Evolutionary conservation across 2,329 filamentous ascomycete species (phyloP).

Genomic region (Parascedosporium putredinis): DNA sequence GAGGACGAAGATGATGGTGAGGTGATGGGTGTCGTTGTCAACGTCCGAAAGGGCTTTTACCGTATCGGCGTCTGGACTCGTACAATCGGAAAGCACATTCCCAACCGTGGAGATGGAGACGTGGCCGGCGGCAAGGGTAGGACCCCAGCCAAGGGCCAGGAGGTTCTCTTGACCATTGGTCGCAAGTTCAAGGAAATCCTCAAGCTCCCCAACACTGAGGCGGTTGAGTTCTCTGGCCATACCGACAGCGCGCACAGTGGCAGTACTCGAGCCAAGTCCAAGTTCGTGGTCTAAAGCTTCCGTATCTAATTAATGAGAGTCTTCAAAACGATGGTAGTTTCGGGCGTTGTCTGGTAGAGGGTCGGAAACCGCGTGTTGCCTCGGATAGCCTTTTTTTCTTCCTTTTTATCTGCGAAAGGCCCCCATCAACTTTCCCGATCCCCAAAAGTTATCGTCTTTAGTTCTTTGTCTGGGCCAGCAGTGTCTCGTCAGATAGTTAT

Average conservation of each 20-base stretch:
- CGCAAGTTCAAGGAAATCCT: constrained; percentile 87
- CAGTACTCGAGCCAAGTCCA: constrained; percentile 91
- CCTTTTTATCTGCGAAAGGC: neutral
- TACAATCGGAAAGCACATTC: constrained; percentile 77
- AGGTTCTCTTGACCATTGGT: constrained; percentile 76
- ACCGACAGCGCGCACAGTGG: constrained; percentile 87
- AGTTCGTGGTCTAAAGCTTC: constrained; percentile 63
- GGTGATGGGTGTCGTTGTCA: constrained; percentile 98
- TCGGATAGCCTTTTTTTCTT: neutral
- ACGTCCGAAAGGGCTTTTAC: constrained; percentile 97
- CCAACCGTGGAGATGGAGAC: constrained; percentile 62
- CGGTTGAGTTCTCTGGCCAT: constrained; percentile 92
- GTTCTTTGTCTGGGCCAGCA: neutral
- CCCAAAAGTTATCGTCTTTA: neutral
- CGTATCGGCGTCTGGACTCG: constrained; percentile 96
- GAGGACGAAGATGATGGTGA: constrained; percentile 92
- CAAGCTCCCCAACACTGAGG: constrained; percentile 63
- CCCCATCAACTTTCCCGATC: neutral
- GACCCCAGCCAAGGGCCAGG: constrained; percentile 69
- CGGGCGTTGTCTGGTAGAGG: constrained; percentile 2
- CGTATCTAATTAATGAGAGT: neutral
- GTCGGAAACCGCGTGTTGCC: neutral
- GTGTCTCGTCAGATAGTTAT: neutral
- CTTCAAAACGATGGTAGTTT: neutral
- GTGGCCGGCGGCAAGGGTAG: constrained; percentile 69